Conservation (phyloP, 352 stramenopile genomes). For the Plasmopara muralis region DNA sequence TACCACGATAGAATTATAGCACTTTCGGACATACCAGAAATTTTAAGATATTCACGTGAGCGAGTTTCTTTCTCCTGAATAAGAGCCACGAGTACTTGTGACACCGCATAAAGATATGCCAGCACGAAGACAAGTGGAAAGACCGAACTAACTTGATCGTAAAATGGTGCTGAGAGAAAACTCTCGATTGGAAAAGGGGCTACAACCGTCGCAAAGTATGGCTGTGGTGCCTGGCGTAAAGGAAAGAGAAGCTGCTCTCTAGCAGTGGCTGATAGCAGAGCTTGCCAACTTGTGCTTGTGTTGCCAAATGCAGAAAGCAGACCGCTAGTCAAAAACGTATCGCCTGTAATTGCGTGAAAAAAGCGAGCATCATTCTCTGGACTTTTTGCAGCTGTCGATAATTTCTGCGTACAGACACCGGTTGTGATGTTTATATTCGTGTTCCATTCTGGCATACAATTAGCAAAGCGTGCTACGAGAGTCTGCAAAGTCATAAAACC, state of each 20-base stretch:
- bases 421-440: slow-evolving; percentile 27
- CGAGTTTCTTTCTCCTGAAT: slow-evolving; percentile 81
- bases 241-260: slow-evolving; percentile 30
- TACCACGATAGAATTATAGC: slow-evolving; percentile 66
- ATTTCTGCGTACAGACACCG: slow-evolving; percentile 34
- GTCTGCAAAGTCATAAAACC: slow-evolving; percentile 74
- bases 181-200: slow-evolving; percentile 40
- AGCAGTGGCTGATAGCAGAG: slow-evolving; percentile 1
- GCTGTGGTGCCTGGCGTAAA: slow-evolving; percentile 40
- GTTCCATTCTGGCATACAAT: slow-evolving; percentile 52
- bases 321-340: slow-evolving; percentile 25
- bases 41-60: slow-evolving; percentile 63
- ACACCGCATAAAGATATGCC: slow-evolving; percentile 58
- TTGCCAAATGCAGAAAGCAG: slow-evolving; percentile 9
- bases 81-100: slow-evolving; percentile 69
- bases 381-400: slow-evolving; percentile 26
- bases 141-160: slow-evolving; percentile 47
- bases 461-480: slow-evolving; percentile 45
- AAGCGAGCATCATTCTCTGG: slow-evolving; percentile 17
- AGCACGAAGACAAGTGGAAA: slow-evolving; percentile 87
- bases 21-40: slow-evolving; percentile 48
- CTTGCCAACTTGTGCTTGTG: slow-evolving; percentile 1
- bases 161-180: slow-evolving; percentile 55
- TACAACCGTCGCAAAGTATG: slow-evolving; percentile 31
- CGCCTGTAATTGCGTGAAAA: slow-evolving; percentile 23